A percentile compares a stretch with the other conserved stretches of the same genome.
These are phyloP conservation scores for Graphiopsis chlorocephala DNA, from an alignment of 2,329 filamentous ascomycete species.

Conservation along the genomic window DNA sequence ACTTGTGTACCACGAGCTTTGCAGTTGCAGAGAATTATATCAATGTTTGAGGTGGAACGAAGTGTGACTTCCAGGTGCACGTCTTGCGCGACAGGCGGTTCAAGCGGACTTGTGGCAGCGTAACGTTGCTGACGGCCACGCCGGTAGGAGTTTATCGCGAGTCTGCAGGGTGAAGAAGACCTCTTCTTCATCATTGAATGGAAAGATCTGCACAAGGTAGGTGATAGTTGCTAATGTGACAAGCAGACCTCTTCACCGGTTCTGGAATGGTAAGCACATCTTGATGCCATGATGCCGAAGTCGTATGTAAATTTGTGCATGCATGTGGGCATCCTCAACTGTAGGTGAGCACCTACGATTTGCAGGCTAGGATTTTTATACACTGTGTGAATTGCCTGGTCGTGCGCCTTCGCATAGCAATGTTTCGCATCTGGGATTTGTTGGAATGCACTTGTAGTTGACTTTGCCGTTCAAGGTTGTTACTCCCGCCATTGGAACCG, in stretches of 20 bases:
- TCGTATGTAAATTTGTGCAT: neutral
- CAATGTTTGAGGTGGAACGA: neutral
- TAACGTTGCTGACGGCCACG: neutral
- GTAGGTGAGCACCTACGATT: neutral
- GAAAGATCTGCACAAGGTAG: neutral
- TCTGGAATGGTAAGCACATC: neutral
- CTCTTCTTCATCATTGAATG: neutral
- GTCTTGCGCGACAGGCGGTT: neutral
- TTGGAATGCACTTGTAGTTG: neutral
- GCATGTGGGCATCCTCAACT: neutral
- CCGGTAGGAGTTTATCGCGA: neutral
- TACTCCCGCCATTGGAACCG: neutral
- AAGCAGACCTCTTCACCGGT: neutral
- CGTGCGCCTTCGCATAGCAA: neutral
- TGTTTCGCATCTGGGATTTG: neutral
- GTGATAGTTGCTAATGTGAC: neutral
- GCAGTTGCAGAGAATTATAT: neutral
- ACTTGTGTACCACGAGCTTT: neutral
- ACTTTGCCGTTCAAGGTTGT: neutral
- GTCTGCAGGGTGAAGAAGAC: neutral
- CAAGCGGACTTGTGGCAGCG: neutral
- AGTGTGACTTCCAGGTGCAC: neutral
- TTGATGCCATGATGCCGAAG: neutral
- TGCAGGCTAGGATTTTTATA: neutral
- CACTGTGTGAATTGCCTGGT: neutral